Percentiles rank a stretch among this genome's conserved stretches.
Evolutionary conservation across 83 land plant species (phyloP).

Genomic region (Isoetes engelmannii): DNA sequence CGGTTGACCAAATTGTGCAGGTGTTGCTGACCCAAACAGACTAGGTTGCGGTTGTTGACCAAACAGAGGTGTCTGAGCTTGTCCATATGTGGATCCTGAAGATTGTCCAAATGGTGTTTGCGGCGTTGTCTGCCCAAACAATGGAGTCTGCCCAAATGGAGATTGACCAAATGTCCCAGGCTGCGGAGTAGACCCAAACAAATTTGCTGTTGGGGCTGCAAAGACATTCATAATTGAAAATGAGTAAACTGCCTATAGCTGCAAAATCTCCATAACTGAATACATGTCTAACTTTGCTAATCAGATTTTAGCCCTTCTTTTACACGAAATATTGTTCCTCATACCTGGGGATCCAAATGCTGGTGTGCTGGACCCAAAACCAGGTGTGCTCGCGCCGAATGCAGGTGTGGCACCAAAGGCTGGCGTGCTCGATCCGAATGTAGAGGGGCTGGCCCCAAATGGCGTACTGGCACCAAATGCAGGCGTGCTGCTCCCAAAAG

Average conservation of each 20-base stretch:
- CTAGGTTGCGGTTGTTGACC: slow-evolving; percentile 8
- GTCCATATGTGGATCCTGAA: slow-evolving; percentile 15
- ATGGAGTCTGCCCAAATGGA: slow-evolving; percentile 18
- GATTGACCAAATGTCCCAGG: not conserved
- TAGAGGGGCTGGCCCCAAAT: slow-evolving; percentile 21
- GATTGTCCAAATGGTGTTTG: not conserved
- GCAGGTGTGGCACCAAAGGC: too few relatives aligned
- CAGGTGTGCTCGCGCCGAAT: too few relatives aligned
- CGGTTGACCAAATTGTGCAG: slow-evolving; percentile 15
- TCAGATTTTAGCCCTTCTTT: too few relatives aligned
- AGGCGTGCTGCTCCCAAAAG: slow-evolving; percentile 20
- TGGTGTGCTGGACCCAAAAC: too few relatives aligned
- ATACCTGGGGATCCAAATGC: too few relatives aligned
- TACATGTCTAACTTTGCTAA: too few relatives aligned
- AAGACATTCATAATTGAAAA: too few relatives aligned
- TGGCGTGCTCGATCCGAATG: not conserved
- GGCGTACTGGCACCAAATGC: slow-evolving; percentile 37
- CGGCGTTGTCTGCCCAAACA: slow-evolving; percentile 12
- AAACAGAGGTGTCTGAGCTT: not conserved
- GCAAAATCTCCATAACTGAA: not conserved
- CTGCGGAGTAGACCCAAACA: too few relatives aligned
- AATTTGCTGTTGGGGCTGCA: too few relatives aligned
- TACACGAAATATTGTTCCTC: too few relatives aligned
- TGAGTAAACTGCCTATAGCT: slow-evolving; percentile 6
- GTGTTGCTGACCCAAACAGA: slow-evolving; percentile 10